phyloP scores from a whole-genome alignment of 768 basidiomycete genomes.

The Podaxis sp. region DNA sequence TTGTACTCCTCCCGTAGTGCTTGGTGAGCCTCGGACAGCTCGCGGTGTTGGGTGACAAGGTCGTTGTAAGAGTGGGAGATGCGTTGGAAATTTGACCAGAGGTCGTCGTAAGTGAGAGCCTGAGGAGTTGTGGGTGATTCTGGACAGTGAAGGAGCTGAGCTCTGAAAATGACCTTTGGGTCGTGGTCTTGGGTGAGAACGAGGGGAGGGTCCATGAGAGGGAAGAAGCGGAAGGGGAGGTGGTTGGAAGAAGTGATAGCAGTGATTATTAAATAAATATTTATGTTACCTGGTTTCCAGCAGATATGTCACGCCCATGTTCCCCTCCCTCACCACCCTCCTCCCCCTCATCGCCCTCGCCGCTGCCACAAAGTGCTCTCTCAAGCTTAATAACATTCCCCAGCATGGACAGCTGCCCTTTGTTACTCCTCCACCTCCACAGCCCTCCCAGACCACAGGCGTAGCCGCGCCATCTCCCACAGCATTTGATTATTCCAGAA shows the following conservation, averaged over 20 bases:
- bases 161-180: constrained; percentile 8
- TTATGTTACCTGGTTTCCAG: background rate
- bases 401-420: background rate
- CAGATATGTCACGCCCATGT: constrained; percentile 3
- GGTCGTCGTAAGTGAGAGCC: background rate
- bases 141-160: background rate
- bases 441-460: background rate
- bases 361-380: constrained; percentile 4
- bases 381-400: background rate
- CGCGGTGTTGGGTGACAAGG: constrained; percentile 7
- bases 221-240: background rate
- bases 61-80: constrained; percentile 7
- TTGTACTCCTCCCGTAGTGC: constrained; percentile 5
- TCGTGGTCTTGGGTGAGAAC: constrained; percentile 12
- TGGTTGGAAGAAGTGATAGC: background rate
- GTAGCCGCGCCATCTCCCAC: background rate
- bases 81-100: constrained; percentile 3
- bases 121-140: background rate
- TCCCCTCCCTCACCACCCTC: background rate
- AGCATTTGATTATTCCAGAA: constrained; percentile 22
- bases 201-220: constrained; percentile 6
- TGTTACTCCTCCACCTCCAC: background rate
- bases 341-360: constrained; percentile 5
- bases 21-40: constrained; percentile 4
- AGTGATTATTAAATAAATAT: background rate